Base-by-base conservation (phyloP, 139 green algal species). In the Chlorokybus atmophyticus region DNA sequence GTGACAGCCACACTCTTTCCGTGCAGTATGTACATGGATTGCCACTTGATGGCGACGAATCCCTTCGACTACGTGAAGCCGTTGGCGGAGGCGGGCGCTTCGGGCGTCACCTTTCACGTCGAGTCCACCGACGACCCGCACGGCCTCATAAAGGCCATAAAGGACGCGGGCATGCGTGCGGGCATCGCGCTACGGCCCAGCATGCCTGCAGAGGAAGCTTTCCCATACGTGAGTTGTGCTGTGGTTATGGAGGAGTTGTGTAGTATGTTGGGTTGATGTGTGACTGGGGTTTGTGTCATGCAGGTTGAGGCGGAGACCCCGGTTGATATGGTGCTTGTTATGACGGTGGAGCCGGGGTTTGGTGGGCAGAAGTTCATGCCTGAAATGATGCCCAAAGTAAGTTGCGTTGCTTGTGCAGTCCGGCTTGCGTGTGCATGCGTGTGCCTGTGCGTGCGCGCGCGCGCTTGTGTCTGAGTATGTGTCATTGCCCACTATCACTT, bases 31-130 rank as follows among this genome's bases (percentile, higher is more conserved):
- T 95, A 93, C 62, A 57, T 95, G 27, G 87, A 95, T 74, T 93
- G 81, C 61, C 87, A 95, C 76, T 41, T 87, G 48, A 76, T 71
- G 41, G 74, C 85, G 26, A 72, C 39, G 4, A 64, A 74, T 40
- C 68, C 63, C 1, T 38, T 32, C 23, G 60, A 85, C 30, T 91
- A 82, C 74, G 71, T 94, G 3, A 54, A 79, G 66, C 69, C 76
- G 32, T 83, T 87, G 59, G 72, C 71, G 5, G 68, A 78, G 50
- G 85, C 85, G 3, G 88, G 87, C 6, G 87, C 85, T 2, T 62
- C 77, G 54, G 85, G 85, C 71, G 88, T 88, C 71, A 94, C 85
- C 0, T 95, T 95, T 74, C 87, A 95, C 57, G 55, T 94, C 10
- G 87, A 95, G 59, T 73, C 76, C 8, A 60, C 31, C 47, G 52